Percentiles rank a stretch among this genome's conserved stretches.
These are phyloP conservation scores for Hevea brasiliensis DNA, from an alignment of 345 rosid species.

Conservation along the genomic window DNA sequence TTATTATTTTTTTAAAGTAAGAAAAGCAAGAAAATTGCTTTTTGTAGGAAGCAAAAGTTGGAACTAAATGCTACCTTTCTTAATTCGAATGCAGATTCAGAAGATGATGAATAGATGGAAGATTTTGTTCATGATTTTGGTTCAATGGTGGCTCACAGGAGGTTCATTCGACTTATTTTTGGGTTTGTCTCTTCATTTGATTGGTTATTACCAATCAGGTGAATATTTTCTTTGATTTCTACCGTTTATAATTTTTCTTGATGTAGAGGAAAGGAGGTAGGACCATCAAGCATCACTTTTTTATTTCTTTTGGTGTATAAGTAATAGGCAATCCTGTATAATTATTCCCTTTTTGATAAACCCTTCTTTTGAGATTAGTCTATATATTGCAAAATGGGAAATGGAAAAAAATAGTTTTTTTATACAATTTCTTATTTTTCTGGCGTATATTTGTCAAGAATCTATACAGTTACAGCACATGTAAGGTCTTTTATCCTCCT, in stretches of 20 bases:
- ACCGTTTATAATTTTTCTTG: conserved; percentile 18
- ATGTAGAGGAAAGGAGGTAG: conserved; percentile 26
- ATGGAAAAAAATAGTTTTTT: neutral
- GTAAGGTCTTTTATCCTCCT: neutral
- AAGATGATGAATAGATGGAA: conserved; percentile 76
- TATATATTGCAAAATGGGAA: conserved; percentile 22
- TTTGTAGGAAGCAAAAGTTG: no score
- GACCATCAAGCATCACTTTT: conserved; percentile 11
- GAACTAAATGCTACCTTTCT: neutral
- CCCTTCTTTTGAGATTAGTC: conserved; percentile 18
- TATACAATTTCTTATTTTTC: neutral
- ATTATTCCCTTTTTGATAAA: conserved; percentile 24
- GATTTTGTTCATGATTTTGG: conserved; percentile 18
- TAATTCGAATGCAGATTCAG: conserved; percentile 67
- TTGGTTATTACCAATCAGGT: conserved; percentile 22
- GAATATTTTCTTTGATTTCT: conserved; percentile 15
- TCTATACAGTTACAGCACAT: neutral
- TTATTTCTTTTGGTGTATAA: conserved; percentile 37
- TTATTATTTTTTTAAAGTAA: no score
- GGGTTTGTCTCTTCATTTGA: conserved; percentile 21
- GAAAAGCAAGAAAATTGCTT: no score
- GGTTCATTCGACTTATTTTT: conserved; percentile 15
- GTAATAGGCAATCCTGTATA: conserved; percentile 41
- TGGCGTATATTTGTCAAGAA: neutral
- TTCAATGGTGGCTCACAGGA: conserved; percentile 15